Evolutionary conservation across 768 basidiomycete genomes (phyloP).

Genomic region (Gymnopilus junonius): DNA sequence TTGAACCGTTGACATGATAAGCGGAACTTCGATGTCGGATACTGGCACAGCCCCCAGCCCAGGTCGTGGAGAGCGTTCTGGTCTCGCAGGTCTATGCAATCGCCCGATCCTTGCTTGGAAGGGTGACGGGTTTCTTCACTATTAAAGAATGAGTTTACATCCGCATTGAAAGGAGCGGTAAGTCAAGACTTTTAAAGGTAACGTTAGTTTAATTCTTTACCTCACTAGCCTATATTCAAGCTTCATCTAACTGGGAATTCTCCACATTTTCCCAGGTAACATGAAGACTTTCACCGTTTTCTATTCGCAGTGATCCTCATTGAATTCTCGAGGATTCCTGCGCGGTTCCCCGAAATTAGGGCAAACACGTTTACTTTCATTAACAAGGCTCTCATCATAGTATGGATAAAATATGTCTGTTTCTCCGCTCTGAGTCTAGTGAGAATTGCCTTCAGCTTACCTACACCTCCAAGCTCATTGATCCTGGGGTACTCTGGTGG

Average conservation of each 20-base stretch:
- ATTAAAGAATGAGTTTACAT: not conserved
- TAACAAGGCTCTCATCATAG: not conserved
- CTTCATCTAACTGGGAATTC: not conserved
- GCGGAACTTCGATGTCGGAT: not conserved
- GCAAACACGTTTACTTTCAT: not conserved
- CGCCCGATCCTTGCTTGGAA: slow-evolving; percentile 6
- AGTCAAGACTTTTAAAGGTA: not conserved
- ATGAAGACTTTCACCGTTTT: not conserved
- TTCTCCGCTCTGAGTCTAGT: not conserved
- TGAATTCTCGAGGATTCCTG: not conserved
- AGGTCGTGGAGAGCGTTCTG: not conserved
- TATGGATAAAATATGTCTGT: not conserved
- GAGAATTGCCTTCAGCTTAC: not conserved
- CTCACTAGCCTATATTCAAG: not conserved
- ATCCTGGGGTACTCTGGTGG: not conserved
- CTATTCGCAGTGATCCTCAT: not conserved
- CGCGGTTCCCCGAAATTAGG: not conserved
- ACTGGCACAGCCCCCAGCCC: not conserved
- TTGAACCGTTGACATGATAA: not conserved
- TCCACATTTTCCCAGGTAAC: not conserved
- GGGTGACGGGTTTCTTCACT: not conserved
- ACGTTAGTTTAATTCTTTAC: not conserved
- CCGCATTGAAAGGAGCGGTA: not conserved
- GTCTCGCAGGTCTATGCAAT: not conserved
- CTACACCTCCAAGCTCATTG: not conserved